Evolutionary conservation across 1,139 yeast species (phyloP), one percentile per base, ranked within the genome.

Genomic region (Zygosaccharomyces pseudobailii): DNA sequence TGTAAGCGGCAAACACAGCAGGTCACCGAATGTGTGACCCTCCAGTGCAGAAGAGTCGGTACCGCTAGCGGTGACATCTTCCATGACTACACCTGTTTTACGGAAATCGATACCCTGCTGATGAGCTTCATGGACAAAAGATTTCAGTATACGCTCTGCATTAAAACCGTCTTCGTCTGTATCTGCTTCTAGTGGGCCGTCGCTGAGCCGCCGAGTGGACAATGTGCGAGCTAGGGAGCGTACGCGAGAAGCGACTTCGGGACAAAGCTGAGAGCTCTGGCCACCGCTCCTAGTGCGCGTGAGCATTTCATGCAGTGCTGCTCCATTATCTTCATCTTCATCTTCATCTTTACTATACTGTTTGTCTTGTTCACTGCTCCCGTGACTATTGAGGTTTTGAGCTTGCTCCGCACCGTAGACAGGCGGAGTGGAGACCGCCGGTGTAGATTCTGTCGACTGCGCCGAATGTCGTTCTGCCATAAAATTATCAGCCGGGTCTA

Each of bases 101-200:
- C 79, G 70, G 27, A 68, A 59, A 34, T 70, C 68, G 25, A 78
- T 69, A n/a, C 80, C 80, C 55, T 75, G 74, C 34, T 71, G 70
- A 24, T 59, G 55, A 1, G 73, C 50, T 24, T 44, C 46, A 5
- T 28, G n/a, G 4, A 59, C 64, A 43, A 53, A 54, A 13, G 49
- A 38, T 13, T 42, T 25, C 17, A 57, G 35, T 8, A 56, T 52
- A 27, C 43, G 40, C 22, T 47, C 48, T 7, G 59, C 63, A 40
- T 58, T 56, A 39, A 61, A 61, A 0, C 48, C 45, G 13, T 48
- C 52, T 6, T 13, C 34, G 17, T 28, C 34, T 5, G 7, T 19
- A 17, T 49, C 49, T 13, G 17, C 17, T 13, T 13, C 17, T 13
- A 13, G 17, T 54, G 6, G 58, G 56, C 20, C 34, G 10, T 8